Base-by-base conservation (phyloP, 1,284 basidiomycete species). In the Malassezia slooffiae region DNA sequence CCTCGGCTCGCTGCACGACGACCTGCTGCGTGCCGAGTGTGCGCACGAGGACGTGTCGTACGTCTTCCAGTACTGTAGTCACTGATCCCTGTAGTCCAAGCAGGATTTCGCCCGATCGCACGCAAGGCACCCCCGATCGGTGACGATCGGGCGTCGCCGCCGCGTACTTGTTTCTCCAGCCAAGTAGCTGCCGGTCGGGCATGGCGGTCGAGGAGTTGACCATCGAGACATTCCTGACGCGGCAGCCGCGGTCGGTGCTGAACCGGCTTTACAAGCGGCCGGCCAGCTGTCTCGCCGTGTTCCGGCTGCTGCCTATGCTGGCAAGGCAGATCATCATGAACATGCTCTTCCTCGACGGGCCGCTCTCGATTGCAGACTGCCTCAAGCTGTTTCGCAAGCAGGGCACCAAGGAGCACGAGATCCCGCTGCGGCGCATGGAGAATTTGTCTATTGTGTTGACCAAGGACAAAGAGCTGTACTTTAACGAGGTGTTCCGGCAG, bases 311-410 rank as follows among this genome's bases (percentile, higher is more conserved):
- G 17, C 82, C 81, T 3, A 81, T 86, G 17, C 72, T 93, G 26
- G 86, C 89, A 56, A 76, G 88, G 29, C 90, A 96, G 70, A 76
- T 96, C 23, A 79, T 95, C 32, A 82, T 95, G 77, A 86, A 85
- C 66, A 70, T 89, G 40, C 74, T 97, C 8, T 99, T 93, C 86
- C 76, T 91, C 6, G 86, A 95, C 59, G 77, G 78, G 12, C 74
- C 83, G 0, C 78, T 93, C 32, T 73, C 77, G 0, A 71, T 75
- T 10, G 72, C 76, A 7, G 84, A 85, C 1, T 80, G 93, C 75
- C 74, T 79, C n/a, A 78, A 81, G 3, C 88, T 90, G 81, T 80
- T 90, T 16, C 77, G 70, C n/a, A 58, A 58, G 26, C 67, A 81
- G 26, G 79, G 77, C 7, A 33, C 51, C 0, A 36, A 62, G 7